A percentile compares a stretch with the other conserved stretches of the same genome.
Evolutionary conservation across 768 basidiomycete genomes (phyloP).

Genomic region (Chalciporus piperatus): DNA sequence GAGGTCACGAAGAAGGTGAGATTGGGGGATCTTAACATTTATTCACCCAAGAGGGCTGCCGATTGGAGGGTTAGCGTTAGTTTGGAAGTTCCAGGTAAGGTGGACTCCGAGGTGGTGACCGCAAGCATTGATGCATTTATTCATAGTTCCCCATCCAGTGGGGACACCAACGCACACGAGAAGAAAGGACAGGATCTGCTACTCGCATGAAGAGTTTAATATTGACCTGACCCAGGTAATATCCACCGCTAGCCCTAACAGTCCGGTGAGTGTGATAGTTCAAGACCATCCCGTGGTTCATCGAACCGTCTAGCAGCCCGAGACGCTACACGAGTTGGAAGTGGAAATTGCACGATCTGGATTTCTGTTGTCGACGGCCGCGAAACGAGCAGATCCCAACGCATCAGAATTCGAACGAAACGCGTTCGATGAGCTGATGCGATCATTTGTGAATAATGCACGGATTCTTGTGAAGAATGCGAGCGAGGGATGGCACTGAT

Average conservation of each 20-base stretch:
- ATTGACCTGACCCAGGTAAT: conserved; percentile 95
- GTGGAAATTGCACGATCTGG: conserved; percentile 78
- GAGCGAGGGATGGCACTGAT: conserved; percentile 43
- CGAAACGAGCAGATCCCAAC: conserved; percentile 60
- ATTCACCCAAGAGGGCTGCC: conserved; percentile 72
- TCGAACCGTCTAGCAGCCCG: conserved; percentile 38
- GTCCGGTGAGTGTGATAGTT: conserved; percentile 43
- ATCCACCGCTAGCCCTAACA: conserved; percentile 44
- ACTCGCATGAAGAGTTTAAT: conserved; percentile 88
- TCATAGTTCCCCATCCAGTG: conserved; percentile 61
- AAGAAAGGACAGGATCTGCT: conserved; percentile 89
- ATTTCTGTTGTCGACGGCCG: conserved; percentile 67
- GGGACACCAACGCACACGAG: conserved; percentile 61
- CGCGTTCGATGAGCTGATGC: conserved; percentile 88
- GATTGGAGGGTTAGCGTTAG: conserved; percentile 96
- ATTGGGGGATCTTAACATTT: conserved; percentile 85
- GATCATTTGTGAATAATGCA: conserved; percentile 90
- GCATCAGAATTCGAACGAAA: conserved; percentile 61
- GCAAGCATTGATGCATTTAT: neutral
- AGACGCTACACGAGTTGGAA: conserved; percentile 83
- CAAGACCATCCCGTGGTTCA: conserved; percentile 1
- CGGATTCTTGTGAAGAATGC: conserved; percentile 85
- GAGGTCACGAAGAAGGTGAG: conserved; percentile 78
- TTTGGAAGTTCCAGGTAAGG: conserved; percentile 81
- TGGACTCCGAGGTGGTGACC: conserved; percentile 10